Percentiles rank a stretch among this genome's conserved stretches.
phyloP scores from a whole-genome alignment of 352 stramenopile genomes.

The Globisporangium camurandrum region DNA sequence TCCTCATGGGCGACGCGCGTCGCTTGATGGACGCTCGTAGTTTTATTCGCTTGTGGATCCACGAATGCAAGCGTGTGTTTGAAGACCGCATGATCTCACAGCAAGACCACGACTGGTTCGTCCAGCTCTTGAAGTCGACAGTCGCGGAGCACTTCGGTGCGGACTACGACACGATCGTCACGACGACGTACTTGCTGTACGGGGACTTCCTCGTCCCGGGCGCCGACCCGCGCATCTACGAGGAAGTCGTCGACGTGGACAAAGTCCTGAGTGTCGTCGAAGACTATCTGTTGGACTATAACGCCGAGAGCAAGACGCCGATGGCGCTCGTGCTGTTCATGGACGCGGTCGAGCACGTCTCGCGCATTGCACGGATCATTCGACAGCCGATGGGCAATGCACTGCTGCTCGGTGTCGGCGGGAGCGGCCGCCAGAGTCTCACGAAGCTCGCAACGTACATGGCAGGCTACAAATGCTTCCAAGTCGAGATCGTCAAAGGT shows the following conservation, averaged over 20 bases:
- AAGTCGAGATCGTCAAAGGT: conserved; percentile 94
- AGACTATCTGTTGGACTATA: conserved; percentile 88
- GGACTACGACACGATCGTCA: conserved; percentile 77
- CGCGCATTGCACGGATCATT: conserved; percentile 73
- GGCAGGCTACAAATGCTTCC: conserved; percentile 89
- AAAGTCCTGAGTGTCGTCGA: conserved; percentile 84
- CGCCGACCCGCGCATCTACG: conserved; percentile 81
- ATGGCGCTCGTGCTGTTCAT: conserved; percentile 89
- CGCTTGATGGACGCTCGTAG: conserved; percentile 48
- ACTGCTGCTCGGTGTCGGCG: conserved; percentile 88
- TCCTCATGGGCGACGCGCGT: conserved; percentile 82
- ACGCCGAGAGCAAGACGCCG: conserved; percentile 86
- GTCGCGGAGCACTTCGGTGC: conserved; percentile 72
- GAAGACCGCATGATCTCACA: conserved; percentile 90
- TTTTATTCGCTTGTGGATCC: conserved; percentile 87
- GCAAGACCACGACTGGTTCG: conserved; percentile 90
- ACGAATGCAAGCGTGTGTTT: conserved; percentile 93
- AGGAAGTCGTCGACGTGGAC: conserved; percentile 81
- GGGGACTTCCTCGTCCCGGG: conserved; percentile 78
- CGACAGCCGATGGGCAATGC: conserved; percentile 85
- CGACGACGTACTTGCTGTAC: conserved; percentile 65
- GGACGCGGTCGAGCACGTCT: conserved; percentile 83
- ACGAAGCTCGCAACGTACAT: conserved; percentile 92
- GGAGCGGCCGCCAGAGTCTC: conserved; percentile 88
- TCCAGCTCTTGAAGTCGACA: conserved; percentile 52